A percentile compares a stretch with the other conserved stretches of the same genome.
Evolutionary conservation across 2,329 filamentous ascomycete species (phyloP).

Genomic region (Fusarium palustre): DNA sequence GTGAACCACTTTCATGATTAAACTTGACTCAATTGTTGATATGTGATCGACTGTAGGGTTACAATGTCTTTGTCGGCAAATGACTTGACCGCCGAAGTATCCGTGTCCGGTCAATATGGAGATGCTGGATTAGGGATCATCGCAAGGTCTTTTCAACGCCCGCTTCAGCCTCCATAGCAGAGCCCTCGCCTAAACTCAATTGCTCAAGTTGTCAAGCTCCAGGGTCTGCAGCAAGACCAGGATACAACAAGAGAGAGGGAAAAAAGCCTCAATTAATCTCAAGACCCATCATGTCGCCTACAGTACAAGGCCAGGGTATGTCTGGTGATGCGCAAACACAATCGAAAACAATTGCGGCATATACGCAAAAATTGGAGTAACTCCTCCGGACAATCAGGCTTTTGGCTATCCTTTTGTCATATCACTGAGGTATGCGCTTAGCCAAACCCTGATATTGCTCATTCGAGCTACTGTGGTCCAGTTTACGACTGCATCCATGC

Average conservation of each 20-base stretch:
- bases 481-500: constrained; percentile 39
- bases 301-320: constrained; percentile 23
- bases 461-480: constrained; percentile 31
- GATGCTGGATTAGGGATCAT: constrained; percentile 10
- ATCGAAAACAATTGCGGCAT: constrained; percentile 28
- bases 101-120: constrained; percentile 3
- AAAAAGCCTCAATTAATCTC: constrained; percentile 18
- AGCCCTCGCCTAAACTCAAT: not conserved
- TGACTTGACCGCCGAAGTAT: not conserved
- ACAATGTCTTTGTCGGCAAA: constrained; percentile 22
- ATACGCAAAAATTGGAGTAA: constrained; percentile 28
- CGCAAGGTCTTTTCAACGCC: constrained; percentile 15
- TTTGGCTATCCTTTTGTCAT: constrained; percentile 28
- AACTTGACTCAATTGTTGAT: constrained; percentile 1
- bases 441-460: constrained; percentile 36
- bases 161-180: constrained; percentile 3
- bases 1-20: not conserved
- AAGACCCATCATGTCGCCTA: constrained; percentile 21
- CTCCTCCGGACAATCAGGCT: constrained; percentile 13
- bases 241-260: not conserved
- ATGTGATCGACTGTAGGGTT: constrained; percentile 16
- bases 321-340: constrained; percentile 28
- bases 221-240: constrained; percentile 3
- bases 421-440: constrained; percentile 35
- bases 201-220: not conserved